A percentile compares a stretch with the other conserved stretches of the same genome.
Conservation (phyloP, 768 basidiomycete species). For the Suillus sp. region DNA sequence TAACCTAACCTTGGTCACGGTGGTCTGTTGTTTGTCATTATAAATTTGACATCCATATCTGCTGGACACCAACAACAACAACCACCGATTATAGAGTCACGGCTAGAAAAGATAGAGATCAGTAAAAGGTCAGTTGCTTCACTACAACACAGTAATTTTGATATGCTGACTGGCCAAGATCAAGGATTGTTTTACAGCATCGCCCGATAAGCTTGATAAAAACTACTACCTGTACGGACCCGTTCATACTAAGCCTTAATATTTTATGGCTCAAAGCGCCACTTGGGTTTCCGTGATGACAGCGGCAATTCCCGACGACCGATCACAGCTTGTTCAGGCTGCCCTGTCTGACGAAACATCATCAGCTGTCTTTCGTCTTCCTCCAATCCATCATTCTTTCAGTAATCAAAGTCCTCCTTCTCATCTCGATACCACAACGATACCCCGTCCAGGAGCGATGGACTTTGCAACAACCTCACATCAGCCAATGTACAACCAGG, state of each 20-base stretch:
- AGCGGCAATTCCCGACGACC: constrained; percentile 59
- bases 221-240: constrained; percentile 31
- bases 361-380: constrained; percentile 36
- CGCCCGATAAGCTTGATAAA: constrained; percentile 15
- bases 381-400: constrained; percentile 32
- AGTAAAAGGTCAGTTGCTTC: constrained; percentile 23
- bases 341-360: constrained; percentile 30
- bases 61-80: not conserved
- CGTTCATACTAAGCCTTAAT: constrained; percentile 22
- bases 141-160: constrained; percentile 13
- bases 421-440: constrained; percentile 54
- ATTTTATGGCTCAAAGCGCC: constrained; percentile 42
- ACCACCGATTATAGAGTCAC: constrained; percentile 7
- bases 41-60: constrained; percentile 11
- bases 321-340: constrained; percentile 51
- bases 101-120: constrained; percentile 10
- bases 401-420: constrained; percentile 36
- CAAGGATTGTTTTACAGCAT: constrained; percentile 18
- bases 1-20: constrained; percentile 11
- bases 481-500: constrained; percentile 50
- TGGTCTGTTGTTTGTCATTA: constrained; percentile 4
- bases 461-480: constrained; percentile 48
- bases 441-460: constrained; percentile 40
- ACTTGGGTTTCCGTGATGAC: constrained; percentile 40
- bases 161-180: constrained; percentile 21